phyloP scores from a whole-genome alignment of 2,329 filamentous ascomycete genomes.

The Cladophialophora carrionii region DNA sequence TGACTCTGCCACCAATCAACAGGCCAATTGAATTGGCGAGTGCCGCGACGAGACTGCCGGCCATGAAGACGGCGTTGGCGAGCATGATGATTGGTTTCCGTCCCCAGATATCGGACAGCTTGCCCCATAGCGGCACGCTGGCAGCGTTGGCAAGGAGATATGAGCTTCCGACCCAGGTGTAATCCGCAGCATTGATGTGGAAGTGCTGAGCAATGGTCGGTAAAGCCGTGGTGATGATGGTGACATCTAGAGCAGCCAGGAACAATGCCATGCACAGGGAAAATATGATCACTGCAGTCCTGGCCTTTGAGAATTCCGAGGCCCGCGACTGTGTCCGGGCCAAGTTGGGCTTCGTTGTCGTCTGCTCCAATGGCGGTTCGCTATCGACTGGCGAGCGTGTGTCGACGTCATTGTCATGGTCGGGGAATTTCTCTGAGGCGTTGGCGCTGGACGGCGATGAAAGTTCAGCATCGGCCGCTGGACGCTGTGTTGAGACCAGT shows the following conservation, averaged over 20 bases:
- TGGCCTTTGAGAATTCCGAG: conserved; percentile 46
- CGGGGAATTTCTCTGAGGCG: conserved; percentile 20
- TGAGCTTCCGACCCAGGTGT: conserved; percentile 55
- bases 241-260: conserved; percentile 63
- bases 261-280: conserved; percentile 59
- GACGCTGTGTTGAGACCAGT: background rate
- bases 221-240: conserved; percentile 52
- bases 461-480: background rate
- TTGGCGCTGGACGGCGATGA: conserved; percentile 14
- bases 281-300: conserved; percentile 48
- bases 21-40: conserved; percentile 62
- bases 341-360: conserved; percentile 19
- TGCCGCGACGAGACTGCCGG: conserved; percentile 64
- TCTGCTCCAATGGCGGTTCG: background rate
- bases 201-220: conserved; percentile 51
- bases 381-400: background rate
- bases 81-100: conserved; percentile 64
- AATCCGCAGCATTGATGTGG: conserved; percentile 49
- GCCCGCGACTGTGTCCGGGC: conserved; percentile 42
- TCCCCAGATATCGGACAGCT: conserved; percentile 69
- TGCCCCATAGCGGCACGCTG: conserved; percentile 63
- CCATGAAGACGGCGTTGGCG: conserved; percentile 64
- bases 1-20: conserved; percentile 63
- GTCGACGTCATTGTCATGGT: conserved; percentile 11
- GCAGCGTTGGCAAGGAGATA: conserved; percentile 53